Base-by-base conservation (phyloP, 495 filamentous ascomycete genomes). In the Aspergillus biplanus region DNA sequence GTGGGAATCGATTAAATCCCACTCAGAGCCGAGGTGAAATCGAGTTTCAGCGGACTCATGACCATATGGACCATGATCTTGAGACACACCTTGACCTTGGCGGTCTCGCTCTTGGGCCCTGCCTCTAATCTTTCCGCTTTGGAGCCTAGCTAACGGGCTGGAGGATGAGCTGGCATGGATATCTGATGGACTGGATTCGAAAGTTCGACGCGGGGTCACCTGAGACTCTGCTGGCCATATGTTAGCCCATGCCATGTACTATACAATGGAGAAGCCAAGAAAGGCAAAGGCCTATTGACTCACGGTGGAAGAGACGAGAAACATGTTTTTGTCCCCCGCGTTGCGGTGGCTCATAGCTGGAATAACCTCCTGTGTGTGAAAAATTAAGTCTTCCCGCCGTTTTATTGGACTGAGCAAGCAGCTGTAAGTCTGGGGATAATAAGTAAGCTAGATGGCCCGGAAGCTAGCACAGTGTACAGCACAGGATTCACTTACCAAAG, bases 401-500 rank as follows among this genome's bases (percentile, higher is more conserved):
- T 47, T 50, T 42, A 42, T 69, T 53, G 3, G 75, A 67, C 33
- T 75, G 74, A 9, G 77, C 75, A 12, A 81, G 65, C 11, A 81
- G 54, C 18, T 80, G 76, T n/a, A 78, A 68, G 39, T 81, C 79
- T 81, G 31, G 62, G n/a, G 15, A 3, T 48, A 48, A 27, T 27
- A 34, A 27, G 49, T 52, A 18, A 47, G 47, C 18, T 52, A 27
- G 35, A 27, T 48, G 7, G 1, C 6, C 6, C 1, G 31, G 37
- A 2, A 31, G 8, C 27, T 8, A 53, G 2, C 15, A 9, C 5
- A 7, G 8, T 62, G 35, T 50, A 32, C 7, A 35, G 15, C 13
- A 31, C 15, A 18, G 0, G 7, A 34, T 7, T 16, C 1, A 69
- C 75, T 68, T 61, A 87, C 84, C 83, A 70, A 85, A 85, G 4